A percentile compares a stretch with the other conserved stretches of the same genome.
Evolutionary conservation across 2,329 filamentous ascomycete genomes (phyloP).

Genomic region (Xylaria sp.): DNA sequence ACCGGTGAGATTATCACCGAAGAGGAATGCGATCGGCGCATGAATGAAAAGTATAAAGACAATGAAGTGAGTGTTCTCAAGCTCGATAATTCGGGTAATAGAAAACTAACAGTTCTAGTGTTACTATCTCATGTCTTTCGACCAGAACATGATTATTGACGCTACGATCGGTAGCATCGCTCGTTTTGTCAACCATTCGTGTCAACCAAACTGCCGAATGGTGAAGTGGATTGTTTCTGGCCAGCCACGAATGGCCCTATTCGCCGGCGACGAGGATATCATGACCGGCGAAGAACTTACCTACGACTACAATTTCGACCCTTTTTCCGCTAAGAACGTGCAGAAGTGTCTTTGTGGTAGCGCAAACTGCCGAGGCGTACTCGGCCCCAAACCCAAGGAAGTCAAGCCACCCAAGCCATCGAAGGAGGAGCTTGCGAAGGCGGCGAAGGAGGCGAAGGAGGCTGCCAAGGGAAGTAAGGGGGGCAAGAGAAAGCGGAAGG

Average conservation of each 20-base stretch:
- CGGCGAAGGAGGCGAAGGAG: conserved; percentile 33
- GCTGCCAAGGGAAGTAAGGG: conserved; percentile 46
- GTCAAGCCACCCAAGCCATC: conserved; percentile 43
- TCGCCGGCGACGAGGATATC: conserved; percentile 83
- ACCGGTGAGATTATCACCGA: conserved; percentile 97
- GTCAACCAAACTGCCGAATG: conserved; percentile 94
- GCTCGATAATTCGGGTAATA: conserved; percentile 5
- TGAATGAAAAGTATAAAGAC: conserved; percentile 90
- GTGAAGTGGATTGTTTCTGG: conserved; percentile 95
- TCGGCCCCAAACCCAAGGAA: conserved; percentile 57
- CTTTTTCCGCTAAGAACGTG: conserved; percentile 63
- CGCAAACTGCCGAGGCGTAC: conserved; percentile 57
- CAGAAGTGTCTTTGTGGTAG: conserved; percentile 61
- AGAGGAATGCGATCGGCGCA: conserved; percentile 84
- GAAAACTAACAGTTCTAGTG: conserved; percentile 51
- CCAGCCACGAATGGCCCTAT: conserved; percentile 92
- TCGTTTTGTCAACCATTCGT: conserved; percentile 97
- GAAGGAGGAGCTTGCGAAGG: conserved; percentile 38
- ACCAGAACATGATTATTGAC: conserved; percentile 98
- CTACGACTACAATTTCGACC: conserved; percentile 79
- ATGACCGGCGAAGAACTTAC: conserved; percentile 94
- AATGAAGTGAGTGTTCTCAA: conserved; percentile 62
- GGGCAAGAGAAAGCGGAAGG: conserved; percentile 53
- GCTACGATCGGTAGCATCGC: conserved; percentile 93
- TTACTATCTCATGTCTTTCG: conserved; percentile 98